phyloP scores from a whole-genome alignment of 2,329 filamentous ascomycete species.

The Diaporthe helianthi region DNA sequence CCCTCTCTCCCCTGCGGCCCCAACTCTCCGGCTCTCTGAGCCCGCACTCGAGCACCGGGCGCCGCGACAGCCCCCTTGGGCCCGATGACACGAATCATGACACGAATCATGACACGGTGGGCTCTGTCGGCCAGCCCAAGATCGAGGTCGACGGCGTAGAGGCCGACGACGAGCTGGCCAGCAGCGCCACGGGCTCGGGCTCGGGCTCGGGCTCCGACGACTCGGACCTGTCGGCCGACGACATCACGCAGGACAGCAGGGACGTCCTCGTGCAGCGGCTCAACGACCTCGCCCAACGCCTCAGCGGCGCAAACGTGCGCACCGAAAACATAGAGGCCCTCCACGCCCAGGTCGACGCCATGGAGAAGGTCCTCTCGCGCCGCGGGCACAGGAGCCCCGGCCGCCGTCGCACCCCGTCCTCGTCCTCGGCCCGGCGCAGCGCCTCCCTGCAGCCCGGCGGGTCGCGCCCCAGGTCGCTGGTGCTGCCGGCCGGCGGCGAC shows the following conservation, averaged over 20 bases:
- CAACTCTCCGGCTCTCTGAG: slow-evolving; percentile 39
- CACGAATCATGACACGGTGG: slow-evolving; percentile 21
- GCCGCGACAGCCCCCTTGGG: neutral
- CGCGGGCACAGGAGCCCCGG: neutral
- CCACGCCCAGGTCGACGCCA: slow-evolving; percentile 52
- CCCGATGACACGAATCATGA: slow-evolving; percentile 16
- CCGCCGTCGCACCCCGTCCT: neutral
- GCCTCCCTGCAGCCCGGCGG: slow-evolving; percentile 2
- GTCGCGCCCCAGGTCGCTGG: slow-evolving; percentile 26
- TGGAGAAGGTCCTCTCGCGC: slow-evolving; percentile 46
- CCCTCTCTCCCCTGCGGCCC: slow-evolving; percentile 43
- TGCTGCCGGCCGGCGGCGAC: slow-evolving; percentile 6
- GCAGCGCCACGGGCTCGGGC: slow-evolving; percentile 14
- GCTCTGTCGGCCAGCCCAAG: slow-evolving; percentile 24
- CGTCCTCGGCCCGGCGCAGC: neutral
- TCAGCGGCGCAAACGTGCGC: slow-evolving; percentile 42
- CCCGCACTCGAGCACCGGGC: slow-evolving; percentile 31
- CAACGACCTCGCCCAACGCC: slow-evolving; percentile 47
- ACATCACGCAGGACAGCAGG: slow-evolving; percentile 46
- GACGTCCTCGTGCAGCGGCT: slow-evolving; percentile 56
- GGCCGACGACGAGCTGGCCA: slow-evolving; percentile 34
- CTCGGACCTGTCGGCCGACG: slow-evolving; percentile 34
- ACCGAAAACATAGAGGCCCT: slow-evolving; percentile 45
- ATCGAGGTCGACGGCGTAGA: slow-evolving; percentile 36
- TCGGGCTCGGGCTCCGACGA: slow-evolving; percentile 33